A percentile compares a stretch with the other conserved stretches of the same genome.
phyloP scores from a whole-genome alignment of 305 asterid genomes.

The Solanum hybrid region DNA sequence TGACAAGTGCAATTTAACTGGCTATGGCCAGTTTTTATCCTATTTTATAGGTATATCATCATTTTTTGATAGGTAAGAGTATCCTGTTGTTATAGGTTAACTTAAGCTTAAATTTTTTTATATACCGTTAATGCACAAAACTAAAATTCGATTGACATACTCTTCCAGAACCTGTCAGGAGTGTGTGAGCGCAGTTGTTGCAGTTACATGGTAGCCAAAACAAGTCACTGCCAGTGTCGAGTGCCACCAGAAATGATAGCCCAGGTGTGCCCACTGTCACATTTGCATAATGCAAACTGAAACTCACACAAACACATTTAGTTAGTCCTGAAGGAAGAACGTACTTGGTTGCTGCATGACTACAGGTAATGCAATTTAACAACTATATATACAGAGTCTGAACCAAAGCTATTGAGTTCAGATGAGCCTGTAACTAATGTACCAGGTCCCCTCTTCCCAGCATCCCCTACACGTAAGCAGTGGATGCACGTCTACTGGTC shows the following conservation, averaged over 20 bases:
- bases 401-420: neutral
- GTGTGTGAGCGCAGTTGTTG: conserved; percentile 32
- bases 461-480: neutral
- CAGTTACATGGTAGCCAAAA: conserved; percentile 94
- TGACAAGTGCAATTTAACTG: neutral
- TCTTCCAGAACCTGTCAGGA: conserved; percentile 27
- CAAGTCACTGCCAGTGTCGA: conserved; percentile 90
- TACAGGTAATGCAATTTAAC: neutral
- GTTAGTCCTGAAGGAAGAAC: neutral
- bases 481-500: neutral
- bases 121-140: neutral
- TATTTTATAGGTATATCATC: neutral
- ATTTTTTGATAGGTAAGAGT: neutral
- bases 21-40: neutral
- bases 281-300: conserved; percentile 78
- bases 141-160: conserved; percentile 10
- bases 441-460: neutral
- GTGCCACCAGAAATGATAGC: conserved; percentile 55
- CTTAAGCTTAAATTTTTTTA: neutral
- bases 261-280: conserved; percentile 69
- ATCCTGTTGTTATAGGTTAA: neutral
- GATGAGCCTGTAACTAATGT: neutral
- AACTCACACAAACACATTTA: conserved; percentile 8
- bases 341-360: neutral
- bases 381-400: neutral